Base-by-base conservation (phyloP, 371 early-diverging fungal genomes). In the Mortierella sp. region DNA sequence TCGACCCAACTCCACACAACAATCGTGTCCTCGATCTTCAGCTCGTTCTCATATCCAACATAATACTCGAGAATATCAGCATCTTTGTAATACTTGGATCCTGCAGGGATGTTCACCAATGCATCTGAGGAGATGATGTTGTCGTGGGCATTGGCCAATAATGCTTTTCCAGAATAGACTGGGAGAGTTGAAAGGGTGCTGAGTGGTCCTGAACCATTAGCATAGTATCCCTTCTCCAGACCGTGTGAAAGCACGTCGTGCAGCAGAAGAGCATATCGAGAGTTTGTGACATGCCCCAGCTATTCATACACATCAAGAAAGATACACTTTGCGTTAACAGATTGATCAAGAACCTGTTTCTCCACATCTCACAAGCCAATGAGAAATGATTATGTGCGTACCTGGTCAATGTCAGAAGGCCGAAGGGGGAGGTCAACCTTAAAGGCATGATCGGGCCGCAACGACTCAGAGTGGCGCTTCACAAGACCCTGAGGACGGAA, bases 1-100 rank as follows among this genome's bases (percentile, higher is more conserved):
- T 85, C 85, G 7, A 85, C 85, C 85, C 85, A 85, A 45, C 85
- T 85, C 85, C 85, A 85, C 34, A 81, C 77, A 26, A 70, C 78
- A 8, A 76, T 54, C 24, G 60, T 79, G 0, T 79, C 77, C 77
- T 79, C 76, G 54, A 80, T 73, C 28, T 84, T 84, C 73, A 84
- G 76, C 74, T 84, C 84, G 21, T 58, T 55, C 57, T 84, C 80
- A n/a, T 78, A 84, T 6, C 80, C 84, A 21, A 84, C 73, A 72
- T 74, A 84, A 0, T 80, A 14, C 60, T 84, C 84, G 0, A 47
- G 76, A 21, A 84, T 52, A 9, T 75, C 78, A 45, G 76, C 78
- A 6, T 48, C 28, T 54, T 77, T 80, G 78, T 84, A 84, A 24
- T 80, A 80, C 52, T 28, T 60, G 1, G 72, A 52, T 31, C 76